Base-by-base conservation (phyloP, 2,329 filamentous ascomycete genomes). In the Ilyonectria mors-panacis region DNA sequence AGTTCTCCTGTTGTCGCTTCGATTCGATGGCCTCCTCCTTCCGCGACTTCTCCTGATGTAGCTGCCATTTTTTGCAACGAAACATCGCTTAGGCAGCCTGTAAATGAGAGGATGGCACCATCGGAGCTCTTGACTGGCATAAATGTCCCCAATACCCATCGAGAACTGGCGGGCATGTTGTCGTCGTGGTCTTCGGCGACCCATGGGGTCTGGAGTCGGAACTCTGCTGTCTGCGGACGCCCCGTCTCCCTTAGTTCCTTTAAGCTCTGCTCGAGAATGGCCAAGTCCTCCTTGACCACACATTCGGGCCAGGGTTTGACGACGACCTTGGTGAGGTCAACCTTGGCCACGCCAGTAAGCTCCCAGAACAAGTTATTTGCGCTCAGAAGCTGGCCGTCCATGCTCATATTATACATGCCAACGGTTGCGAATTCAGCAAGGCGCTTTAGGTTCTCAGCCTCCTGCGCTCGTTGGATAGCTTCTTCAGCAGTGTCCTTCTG, bases 1-100 rank as follows among this genome's bases (percentile, higher is more conserved):
- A 94, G 70, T 93, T 93, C 73, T 95, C 92, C 75, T 95, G 93
- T 75, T 93, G 91, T 6, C 91, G 82, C 73, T 87, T 88, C 33
- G 86, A 85, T 74, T 89, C 86, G 28, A 89, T 84, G 1, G 88
- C 88, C 63, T 89, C 86, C 48, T 86, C 85, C 76, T 85, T 87
- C 57, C 81, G 82, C 71, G 81, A 77, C 59, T 81, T 84, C 71
- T 86, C 86, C 56, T 81, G 81, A 68, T 84, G 85, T n/a, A 84
- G 78, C 76, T 86, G 86, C 83, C 81, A 87, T 66, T 83, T 86
- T 86, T 66, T 84, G 85, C 70, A 82, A 74, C 9, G 81, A 87
- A 10, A 85, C 85, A 70, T 86, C 85, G 66, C 80, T 85, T 37
- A 85, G 75, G 53, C 83, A 87, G 30, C 86, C 86, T 6, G 78